A percentile compares a stretch with the other conserved stretches of the same genome.
Conservation (phyloP, 2,329 filamentous ascomycete species). For the Teratosphaeria viscida region DNA sequence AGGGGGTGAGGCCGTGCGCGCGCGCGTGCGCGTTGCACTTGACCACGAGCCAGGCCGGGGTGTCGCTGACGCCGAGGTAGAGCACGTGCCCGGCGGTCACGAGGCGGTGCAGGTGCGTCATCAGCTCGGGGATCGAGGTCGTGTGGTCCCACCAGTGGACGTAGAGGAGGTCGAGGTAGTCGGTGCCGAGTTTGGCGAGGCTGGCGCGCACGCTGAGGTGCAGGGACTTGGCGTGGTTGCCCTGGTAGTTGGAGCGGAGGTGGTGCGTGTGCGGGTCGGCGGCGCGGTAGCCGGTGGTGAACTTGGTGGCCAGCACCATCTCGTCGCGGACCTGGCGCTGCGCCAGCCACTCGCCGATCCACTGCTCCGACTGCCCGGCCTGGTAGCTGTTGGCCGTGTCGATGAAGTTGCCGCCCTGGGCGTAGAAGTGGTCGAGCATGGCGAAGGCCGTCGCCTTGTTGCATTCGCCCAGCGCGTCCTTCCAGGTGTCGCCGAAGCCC, state of each 20-base stretch:
- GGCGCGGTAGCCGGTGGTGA: conserved; percentile 46
- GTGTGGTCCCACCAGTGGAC: conserved; percentile 52
- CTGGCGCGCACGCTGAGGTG: conserved; percentile 35
- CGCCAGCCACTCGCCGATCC: conserved; percentile 25
- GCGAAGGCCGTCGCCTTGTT: conserved; percentile 19
- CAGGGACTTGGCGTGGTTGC: conserved; percentile 54
- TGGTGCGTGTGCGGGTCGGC: conserved; percentile 2
- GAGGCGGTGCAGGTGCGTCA: conserved; percentile 56
- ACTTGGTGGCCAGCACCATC: conserved; percentile 54
- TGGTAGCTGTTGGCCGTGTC: conserved; percentile 26
- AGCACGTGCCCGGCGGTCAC: conserved; percentile 53
- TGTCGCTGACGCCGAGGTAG: conserved; percentile 58
- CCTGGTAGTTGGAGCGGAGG: conserved; percentile 37
- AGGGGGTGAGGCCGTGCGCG: conserved; percentile 58
- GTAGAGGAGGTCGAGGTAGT: conserved; percentile 50
- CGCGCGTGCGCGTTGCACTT: conserved; percentile 56
- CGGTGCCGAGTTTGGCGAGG: conserved; percentile 48
- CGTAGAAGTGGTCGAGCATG: conserved; percentile 23
- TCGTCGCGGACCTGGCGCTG: conserved; percentile 45
- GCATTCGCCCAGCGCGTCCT: conserved; percentile 19
- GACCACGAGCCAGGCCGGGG: conserved; percentile 51
- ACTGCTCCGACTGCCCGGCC: conserved; percentile 23
- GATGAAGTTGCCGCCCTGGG: conserved; percentile 25
- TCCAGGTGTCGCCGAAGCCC: conserved; percentile 45
- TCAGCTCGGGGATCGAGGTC: conserved; percentile 55